phyloP scores from a whole-genome alignment of 1,284 basidiomycete genomes.

The Malassezia equina region DNA sequence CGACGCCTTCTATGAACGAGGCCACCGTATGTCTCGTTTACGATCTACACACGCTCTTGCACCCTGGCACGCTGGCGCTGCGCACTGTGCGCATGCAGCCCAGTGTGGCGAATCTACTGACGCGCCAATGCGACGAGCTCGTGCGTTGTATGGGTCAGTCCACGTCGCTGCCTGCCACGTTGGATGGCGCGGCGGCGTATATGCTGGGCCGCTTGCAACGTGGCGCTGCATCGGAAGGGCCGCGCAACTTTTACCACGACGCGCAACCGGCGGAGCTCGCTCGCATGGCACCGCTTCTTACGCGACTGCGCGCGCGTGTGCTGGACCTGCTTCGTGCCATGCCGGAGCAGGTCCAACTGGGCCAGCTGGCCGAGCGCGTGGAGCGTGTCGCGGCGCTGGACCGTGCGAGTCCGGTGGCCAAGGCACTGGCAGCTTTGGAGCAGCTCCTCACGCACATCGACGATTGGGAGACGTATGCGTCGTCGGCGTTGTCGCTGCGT shows the following conservation, averaged over 20 bases:
- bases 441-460: conserved; percentile 76
- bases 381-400: conserved; percentile 60
- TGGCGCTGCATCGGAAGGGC: neutral
- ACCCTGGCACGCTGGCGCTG: conserved; percentile 7
- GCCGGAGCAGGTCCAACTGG: conserved; percentile 95
- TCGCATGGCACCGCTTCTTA: conserved; percentile 29
- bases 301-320: conserved; percentile 24
- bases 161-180: conserved; percentile 3
- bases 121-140: neutral
- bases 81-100: neutral
- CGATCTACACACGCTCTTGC: conserved; percentile 29
- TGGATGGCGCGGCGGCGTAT: conserved; percentile 29
- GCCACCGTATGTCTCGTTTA: conserved; percentile 11
- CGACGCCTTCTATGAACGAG: neutral
- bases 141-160: neutral
- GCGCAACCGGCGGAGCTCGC: conserved; percentile 24
- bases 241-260: conserved; percentile 43
- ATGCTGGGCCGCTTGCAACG: conserved; percentile 20
- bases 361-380: conserved; percentile 70
- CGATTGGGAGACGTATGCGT: conserved; percentile 94
- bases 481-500: conserved; percentile 70
- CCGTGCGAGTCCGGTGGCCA: conserved; percentile 67
- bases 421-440: conserved; percentile 73
- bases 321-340: conserved; percentile 61
- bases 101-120: neutral